phyloP scores from a whole-genome alignment of 148 eudicot species.

The Fallopia convolvulus region DNA sequence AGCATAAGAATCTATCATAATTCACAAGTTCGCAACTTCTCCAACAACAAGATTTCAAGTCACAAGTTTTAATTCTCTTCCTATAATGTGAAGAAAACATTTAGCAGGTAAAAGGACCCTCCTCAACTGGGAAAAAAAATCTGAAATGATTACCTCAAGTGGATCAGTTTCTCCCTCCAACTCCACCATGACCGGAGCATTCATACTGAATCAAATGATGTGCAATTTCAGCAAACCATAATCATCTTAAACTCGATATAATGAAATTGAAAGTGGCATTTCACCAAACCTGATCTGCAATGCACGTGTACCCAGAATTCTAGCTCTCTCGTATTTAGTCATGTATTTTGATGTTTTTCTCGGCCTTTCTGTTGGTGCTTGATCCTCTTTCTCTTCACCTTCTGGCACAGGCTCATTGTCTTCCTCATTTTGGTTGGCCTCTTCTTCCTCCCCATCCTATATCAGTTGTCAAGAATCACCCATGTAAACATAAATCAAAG shows the following conservation, averaged over 20 bases:
- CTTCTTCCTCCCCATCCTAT: constrained; percentile 66
- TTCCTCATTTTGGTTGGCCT: constrained; percentile 52
- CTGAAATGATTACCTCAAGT: constrained; percentile 37
- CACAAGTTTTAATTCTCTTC: neutral
- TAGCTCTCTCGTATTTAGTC: constrained; percentile 61
- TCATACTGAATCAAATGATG: constrained; percentile 40
- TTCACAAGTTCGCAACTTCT: neutral
- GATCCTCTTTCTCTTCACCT: constrained; percentile 55
- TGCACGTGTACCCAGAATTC: constrained; percentile 59
- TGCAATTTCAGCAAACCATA: neutral
- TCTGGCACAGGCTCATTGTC: constrained; percentile 54
- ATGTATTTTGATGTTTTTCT: constrained; percentile 84
- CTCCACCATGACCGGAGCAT: constrained; percentile 71
- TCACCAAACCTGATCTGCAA: constrained; percentile 48
- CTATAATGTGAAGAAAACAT: neutral
- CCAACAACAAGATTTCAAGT: neutral
- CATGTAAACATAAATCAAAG: neutral
- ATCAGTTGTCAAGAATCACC: neutral
- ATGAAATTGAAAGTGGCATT: neutral
- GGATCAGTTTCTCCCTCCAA: constrained; percentile 65
- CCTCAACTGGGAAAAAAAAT: neutral
- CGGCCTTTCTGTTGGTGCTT: constrained; percentile 45
- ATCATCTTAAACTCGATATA: neutral
- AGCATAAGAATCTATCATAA: neutral
- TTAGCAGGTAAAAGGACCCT: neutral